Evolutionary conservation across 257 asterid genomes (phyloP).

Genomic region (Gentiana straminea): DNA sequence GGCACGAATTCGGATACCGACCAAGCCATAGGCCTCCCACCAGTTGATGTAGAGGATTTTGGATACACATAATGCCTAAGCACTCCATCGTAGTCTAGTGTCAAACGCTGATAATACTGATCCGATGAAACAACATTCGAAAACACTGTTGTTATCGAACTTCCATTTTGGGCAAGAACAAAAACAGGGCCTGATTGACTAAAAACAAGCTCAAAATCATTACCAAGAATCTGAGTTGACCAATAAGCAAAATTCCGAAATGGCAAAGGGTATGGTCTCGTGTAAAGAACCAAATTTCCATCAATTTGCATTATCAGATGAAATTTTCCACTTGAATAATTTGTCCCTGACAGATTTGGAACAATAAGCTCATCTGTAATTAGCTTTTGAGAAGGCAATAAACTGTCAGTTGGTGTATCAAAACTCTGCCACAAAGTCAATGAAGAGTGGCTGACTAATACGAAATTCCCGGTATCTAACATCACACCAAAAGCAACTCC

Average conservation of each 20-base stretch:
- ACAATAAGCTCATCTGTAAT: background rate
- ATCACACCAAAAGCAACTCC: constrained; percentile 8
- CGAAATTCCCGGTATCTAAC: constrained; percentile 10
- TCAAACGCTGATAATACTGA: constrained; percentile 26
- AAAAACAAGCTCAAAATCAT: background rate
- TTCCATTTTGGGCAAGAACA: background rate
- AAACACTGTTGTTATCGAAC: background rate
- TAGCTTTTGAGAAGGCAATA: constrained; percentile 6
- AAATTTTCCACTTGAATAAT: constrained; percentile 10
- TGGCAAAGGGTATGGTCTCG: background rate
- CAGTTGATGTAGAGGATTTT: constrained; percentile 11
- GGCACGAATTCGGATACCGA: constrained; percentile 17
- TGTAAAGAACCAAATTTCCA: constrained; percentile 8
- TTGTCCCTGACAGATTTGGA: background rate
- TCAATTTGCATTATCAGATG: background rate
- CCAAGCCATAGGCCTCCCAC: constrained; percentile 20
- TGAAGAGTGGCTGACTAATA: background rate
- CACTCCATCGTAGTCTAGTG: constrained; percentile 37
- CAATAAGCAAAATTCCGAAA: constrained; percentile 1
- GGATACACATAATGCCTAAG: constrained; percentile 35
- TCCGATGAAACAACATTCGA: constrained; percentile 6
- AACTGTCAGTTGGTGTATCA: constrained; percentile 4
- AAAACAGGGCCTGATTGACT: constrained; percentile 1
- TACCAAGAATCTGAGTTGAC: background rate
- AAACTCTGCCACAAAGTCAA: constrained; percentile 11